Conservation (phyloP, 2,329 filamentous ascomycete species). For the Aspergillus tamarii region DNA sequence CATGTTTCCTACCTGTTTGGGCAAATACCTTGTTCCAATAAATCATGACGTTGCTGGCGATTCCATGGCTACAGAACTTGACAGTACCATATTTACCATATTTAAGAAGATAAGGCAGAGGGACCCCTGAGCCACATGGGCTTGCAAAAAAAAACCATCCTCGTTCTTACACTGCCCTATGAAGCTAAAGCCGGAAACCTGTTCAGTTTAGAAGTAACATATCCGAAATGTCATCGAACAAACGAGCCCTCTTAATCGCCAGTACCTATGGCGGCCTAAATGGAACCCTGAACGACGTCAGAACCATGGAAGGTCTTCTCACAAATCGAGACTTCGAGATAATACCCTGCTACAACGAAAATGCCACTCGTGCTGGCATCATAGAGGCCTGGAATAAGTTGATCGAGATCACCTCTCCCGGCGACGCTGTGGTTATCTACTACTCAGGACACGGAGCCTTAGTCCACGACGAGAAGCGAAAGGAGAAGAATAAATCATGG, state of each 20-base stretch:
- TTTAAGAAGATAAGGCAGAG: neutral
- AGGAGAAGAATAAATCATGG: neutral
- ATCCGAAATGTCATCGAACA: neutral
- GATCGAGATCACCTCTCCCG: neutral
- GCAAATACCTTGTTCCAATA: neutral
- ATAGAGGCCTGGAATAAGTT: neutral
- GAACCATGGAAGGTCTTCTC: neutral
- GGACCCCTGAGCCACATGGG: neutral
- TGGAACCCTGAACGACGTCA: slow-evolving; percentile 1
- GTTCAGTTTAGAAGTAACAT: neutral
- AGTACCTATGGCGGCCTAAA: slow-evolving; percentile 1
- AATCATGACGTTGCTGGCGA: neutral
- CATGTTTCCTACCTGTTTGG: rapidly evolving
- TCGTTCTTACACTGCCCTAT: neutral
- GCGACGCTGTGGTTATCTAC: slow-evolving; percentile 7
- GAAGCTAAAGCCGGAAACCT: neutral
- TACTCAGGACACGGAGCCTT: slow-evolving; percentile 9
- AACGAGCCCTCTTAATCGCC: slow-evolving; percentile 8
- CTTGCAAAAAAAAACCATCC: neutral
- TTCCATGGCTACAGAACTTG: neutral
- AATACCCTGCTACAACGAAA: neutral
- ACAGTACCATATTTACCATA: neutral
- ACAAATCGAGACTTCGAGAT: neutral
- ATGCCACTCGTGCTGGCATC: slow-evolving; percentile 3
- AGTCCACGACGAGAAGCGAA: neutral